Evolutionary conservation across 1,139 yeast species (phyloP).

Genomic region (Diutina rugosa): DNA sequence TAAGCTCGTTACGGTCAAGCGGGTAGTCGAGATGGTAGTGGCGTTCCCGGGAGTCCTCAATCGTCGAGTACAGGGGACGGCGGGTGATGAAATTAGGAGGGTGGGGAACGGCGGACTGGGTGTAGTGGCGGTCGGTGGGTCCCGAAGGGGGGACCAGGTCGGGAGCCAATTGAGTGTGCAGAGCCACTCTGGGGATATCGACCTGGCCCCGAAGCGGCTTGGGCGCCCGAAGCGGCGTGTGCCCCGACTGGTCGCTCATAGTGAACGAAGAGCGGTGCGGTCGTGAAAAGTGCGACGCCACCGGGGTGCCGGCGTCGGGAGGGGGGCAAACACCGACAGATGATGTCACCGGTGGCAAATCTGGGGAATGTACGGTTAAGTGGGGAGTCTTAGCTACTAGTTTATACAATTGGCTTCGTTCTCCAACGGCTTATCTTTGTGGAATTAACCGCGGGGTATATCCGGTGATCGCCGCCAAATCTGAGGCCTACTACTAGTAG

Average conservation of each 20-base stretch:
- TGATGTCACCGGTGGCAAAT: background rate
- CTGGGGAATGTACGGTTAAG: too few relatives aligned
- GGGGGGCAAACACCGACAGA: too few relatives aligned
- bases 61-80: conserved; percentile 23
- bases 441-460: too few relatives aligned
- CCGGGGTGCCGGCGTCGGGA: too few relatives aligned
- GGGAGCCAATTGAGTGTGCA: background rate
- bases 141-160: background rate
- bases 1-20: conserved; percentile 27
- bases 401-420: too few relatives aligned
- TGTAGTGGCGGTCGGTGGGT: background rate
- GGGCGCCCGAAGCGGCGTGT: background rate
- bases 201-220: background rate
- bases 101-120: background rate
- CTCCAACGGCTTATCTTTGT: too few relatives aligned
- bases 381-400: too few relatives aligned
- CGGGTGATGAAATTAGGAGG: conserved; percentile 5
- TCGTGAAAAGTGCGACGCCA: too few relatives aligned
- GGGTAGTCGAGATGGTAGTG: conserved; percentile 51
- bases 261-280: too few relatives aligned
- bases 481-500: too few relatives aligned
- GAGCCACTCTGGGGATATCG: background rate
- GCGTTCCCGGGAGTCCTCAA: conserved; percentile 25
- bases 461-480: too few relatives aligned
- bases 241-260: background rate